These are phyloP conservation scores for Aspergillus versicolor DNA, from an alignment of 2,329 filamentous ascomycete species.

Conservation along the genomic window DNA sequence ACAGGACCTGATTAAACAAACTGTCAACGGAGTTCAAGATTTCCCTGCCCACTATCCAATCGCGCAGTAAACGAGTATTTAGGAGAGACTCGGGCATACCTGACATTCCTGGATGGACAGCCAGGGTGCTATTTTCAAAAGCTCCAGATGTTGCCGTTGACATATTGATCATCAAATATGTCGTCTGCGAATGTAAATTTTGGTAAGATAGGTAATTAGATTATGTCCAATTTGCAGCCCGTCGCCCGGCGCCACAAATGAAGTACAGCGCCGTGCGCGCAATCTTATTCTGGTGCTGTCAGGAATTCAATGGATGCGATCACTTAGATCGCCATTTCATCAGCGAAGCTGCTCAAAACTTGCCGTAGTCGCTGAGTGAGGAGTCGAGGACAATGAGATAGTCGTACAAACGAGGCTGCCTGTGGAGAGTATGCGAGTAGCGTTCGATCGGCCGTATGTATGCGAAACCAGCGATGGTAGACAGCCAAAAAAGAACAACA, in stretches of 20 bases:
- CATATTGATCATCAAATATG: slow-evolving; percentile 12
- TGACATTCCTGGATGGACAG: slow-evolving; percentile 17
- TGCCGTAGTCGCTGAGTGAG: background rate
- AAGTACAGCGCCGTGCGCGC: background rate
- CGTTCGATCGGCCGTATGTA: slow-evolving; percentile 2
- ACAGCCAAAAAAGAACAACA: background rate
- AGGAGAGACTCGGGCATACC: slow-evolving; percentile 1
- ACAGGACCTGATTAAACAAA: slow-evolving; percentile 5
- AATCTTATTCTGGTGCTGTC: background rate
- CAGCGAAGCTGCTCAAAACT: background rate
- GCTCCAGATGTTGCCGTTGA: slow-evolving; percentile 15
- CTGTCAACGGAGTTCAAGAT: slow-evolving; percentile 15
- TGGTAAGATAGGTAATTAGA: background rate
- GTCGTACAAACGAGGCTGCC: background rate
- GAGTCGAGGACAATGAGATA: background rate
- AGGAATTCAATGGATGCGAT: background rate
- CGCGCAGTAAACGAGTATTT: background rate
- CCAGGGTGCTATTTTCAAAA: slow-evolving; percentile 11
- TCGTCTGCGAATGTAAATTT: background rate
- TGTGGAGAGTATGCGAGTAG: slow-evolving; percentile 2
- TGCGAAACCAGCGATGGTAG: background rate
- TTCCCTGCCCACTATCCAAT: slow-evolving; percentile 12
- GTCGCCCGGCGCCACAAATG: background rate
- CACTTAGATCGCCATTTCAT: slow-evolving; percentile 2
- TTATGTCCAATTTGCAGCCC: background rate